phyloP scores from a whole-genome alignment of 2,329 filamentous ascomycete genomes.

The Ceratocystis lukuohia region DNA sequence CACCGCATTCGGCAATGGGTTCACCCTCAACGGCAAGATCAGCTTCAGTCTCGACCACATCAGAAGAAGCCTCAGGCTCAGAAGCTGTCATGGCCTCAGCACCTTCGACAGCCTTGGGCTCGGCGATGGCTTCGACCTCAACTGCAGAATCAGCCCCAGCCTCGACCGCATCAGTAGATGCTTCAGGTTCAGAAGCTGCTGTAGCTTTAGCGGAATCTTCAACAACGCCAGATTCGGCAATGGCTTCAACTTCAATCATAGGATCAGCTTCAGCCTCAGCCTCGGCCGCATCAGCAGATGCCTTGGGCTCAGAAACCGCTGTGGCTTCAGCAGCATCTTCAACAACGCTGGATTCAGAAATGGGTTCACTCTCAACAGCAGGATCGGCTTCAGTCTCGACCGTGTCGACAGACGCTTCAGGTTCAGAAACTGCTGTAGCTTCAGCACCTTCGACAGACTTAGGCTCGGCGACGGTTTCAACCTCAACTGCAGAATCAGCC shows the following conservation, averaged over 20 bases:
- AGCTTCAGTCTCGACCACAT: no score
- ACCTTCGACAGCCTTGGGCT: no score
- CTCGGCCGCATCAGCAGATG: neutral
- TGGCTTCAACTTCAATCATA: no score
- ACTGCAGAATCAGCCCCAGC: neutral
- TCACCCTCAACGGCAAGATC: neutral
- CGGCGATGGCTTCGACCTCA: no score
- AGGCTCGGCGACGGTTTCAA: no score
- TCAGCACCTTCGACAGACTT: no score
- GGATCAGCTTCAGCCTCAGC: neutral
- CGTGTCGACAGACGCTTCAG: no score
- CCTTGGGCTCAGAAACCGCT: accelerated
- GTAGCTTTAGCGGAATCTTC: neutral
- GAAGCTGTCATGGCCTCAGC: neutral
- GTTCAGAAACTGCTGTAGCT: no score
- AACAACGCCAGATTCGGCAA: no score
- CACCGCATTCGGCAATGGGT: neutral
- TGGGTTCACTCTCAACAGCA: no score
- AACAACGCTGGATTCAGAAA: neutral
- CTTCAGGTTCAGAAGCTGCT: no score
- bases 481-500: neutral
- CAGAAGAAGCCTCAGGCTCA: neutral
- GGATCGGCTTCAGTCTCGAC: no score
- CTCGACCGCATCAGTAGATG: neutral
- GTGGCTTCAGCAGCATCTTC: neutral